Conservation (phyloP, 1,284 basidiomycete species). For the Moesziomyces sp. region DNA sequence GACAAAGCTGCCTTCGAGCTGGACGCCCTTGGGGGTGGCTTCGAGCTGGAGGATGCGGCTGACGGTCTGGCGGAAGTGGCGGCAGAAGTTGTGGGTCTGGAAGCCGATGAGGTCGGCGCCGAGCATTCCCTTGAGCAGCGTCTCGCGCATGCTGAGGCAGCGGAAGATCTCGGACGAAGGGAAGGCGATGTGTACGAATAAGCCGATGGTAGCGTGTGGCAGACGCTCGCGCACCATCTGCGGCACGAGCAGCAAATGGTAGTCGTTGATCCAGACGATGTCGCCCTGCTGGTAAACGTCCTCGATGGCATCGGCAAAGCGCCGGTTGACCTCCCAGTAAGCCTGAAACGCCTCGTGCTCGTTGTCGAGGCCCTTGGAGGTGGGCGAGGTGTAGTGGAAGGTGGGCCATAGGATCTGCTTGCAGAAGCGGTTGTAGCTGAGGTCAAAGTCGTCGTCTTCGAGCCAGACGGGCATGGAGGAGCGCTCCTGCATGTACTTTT, state of each 20-base stretch:
- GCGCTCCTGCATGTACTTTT: slow-evolving; percentile 73
- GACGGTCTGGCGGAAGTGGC: slow-evolving; percentile 75
- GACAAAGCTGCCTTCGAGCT: slow-evolving; percentile 74
- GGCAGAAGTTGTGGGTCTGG: slow-evolving; percentile 78
- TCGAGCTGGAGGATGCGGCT: slow-evolving; percentile 82
- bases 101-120: slow-evolving; percentile 81
- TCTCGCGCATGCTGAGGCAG: slow-evolving; percentile 74
- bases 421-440: slow-evolving; percentile 86
- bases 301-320: slow-evolving; percentile 82
- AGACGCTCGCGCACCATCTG: slow-evolving; percentile 76
- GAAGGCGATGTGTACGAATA: slow-evolving; percentile 90
- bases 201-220: slow-evolving; percentile 80
- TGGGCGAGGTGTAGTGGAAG: slow-evolving; percentile 85
- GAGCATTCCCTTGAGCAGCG: slow-evolving; percentile 78
- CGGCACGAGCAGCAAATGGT: slow-evolving; percentile 86
- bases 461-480: slow-evolving; percentile 82
- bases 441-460: slow-evolving; percentile 73
- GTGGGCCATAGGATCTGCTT: slow-evolving; percentile 90
- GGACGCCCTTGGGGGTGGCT: slow-evolving; percentile 84
- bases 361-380: slow-evolving; percentile 82
- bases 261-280: slow-evolving; percentile 73
- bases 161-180: slow-evolving; percentile 88
- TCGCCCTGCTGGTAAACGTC: slow-evolving; percentile 81
- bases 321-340: slow-evolving; percentile 83
- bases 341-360: slow-evolving; percentile 80